These are phyloP conservation scores for Melocanna baccifera DNA, from an alignment of 176 grass and related monocot genomes.

Conservation along the genomic window DNA sequence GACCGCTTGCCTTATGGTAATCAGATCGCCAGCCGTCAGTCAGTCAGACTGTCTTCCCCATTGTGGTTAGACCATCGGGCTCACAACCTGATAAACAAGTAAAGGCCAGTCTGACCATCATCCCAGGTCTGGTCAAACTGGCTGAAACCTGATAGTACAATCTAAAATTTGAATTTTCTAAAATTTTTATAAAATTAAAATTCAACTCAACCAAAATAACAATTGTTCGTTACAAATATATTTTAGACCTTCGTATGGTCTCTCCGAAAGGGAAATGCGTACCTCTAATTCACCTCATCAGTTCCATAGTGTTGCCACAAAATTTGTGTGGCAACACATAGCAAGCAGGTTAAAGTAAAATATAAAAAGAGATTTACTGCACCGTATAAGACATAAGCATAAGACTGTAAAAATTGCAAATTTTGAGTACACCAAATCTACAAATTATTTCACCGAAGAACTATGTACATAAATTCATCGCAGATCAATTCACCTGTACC, in stretches of 20 bases:
- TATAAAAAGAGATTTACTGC: neutral
- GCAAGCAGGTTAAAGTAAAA: neutral
- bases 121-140: no score
- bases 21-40: no score
- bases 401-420: neutral
- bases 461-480: neutral
- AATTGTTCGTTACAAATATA: no score
- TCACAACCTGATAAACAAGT: no score
- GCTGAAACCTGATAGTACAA: no score
- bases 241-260: no score
- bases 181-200: no score
- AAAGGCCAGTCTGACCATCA: no score
- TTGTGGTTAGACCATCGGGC: no score
- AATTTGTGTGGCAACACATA: neutral
- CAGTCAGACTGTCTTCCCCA: no score
- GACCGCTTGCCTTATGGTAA: fast-evolving
- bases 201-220: no score
- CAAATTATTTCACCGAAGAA: neutral
- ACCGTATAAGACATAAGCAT: neutral
- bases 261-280: neutral
- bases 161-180: no score
- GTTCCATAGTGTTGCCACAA: neutral
- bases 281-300: neutral
- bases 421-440: neutral
- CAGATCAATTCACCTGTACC: neutral